Percentiles rank a stretch among this genome's conserved stretches.
Conservation (phyloP, 169 alveolate genomes). For the Ichthyophthirius multifiliis region DNA sequence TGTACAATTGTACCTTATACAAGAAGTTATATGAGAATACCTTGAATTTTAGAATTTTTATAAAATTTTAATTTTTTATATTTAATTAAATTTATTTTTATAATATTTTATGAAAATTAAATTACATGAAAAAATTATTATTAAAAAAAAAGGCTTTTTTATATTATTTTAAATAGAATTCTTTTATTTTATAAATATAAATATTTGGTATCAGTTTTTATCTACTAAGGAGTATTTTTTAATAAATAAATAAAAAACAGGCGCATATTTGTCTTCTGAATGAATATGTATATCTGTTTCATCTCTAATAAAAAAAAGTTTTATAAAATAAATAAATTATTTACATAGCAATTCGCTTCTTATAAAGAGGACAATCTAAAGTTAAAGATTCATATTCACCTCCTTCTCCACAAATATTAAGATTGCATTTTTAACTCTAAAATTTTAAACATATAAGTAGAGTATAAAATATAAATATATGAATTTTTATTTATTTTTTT, state of each 20-base stretch:
- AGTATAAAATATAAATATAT: not conserved
- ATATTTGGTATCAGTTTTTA: constrained; percentile 22
- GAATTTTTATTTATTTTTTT: not conserved
- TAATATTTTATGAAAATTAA: no score
- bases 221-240: constrained; percentile 53
- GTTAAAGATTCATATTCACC: constrained; percentile 99
- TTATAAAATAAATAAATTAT: not conserved
- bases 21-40: no score
- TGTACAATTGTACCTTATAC: no score
- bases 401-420: constrained; percentile 99
- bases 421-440: constrained; percentile 85
- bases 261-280: constrained; percentile 58
- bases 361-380: constrained; percentile 89
- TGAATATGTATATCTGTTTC: constrained; percentile 49
- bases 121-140: no score
- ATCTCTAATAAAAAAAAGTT: not conserved
- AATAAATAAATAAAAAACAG: constrained; percentile 60
- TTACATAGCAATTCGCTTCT: constrained; percentile 47
- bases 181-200: not conserved
- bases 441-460: constrained; percentile 5
- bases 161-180: not conserved
- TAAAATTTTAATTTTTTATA: no score
- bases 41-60: no score
- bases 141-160: not conserved
- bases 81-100: no score